Conservation (phyloP, 768 basidiomycete species). For the Hebeloma cylindrosporum region DNA sequence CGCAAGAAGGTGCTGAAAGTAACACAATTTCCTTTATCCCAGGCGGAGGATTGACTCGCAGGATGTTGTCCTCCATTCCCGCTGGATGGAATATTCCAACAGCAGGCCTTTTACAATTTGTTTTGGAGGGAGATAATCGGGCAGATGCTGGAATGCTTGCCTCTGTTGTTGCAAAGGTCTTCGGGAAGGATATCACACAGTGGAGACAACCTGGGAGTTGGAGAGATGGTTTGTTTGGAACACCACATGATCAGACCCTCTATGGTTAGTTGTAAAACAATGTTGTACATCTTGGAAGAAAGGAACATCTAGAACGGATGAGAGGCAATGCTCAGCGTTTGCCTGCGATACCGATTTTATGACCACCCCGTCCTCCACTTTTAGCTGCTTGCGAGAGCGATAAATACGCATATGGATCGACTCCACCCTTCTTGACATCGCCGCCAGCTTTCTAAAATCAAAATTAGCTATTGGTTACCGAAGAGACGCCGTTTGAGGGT, state of each 20-base stretch:
- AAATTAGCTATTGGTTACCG: conserved; percentile 5
- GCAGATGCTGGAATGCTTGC: conserved; percentile 68
- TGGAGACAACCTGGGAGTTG: conserved; percentile 73
- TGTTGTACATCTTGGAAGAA: conserved; percentile 5
- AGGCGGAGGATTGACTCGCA: conserved; percentile 70
- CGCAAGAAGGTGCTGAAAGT: conserved; percentile 22
- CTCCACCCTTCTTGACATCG: conserved; percentile 82
- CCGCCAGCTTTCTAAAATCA: conserved; percentile 83
- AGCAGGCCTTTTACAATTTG: conserved; percentile 68
- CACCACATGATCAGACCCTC: conserved; percentile 69
- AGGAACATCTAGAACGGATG: background rate
- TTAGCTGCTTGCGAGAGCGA: conserved; percentile 82
- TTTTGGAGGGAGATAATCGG: conserved; percentile 81
- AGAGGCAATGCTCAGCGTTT: conserved; percentile 44
- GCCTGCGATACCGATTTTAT: conserved; percentile 57
- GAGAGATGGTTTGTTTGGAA: conserved; percentile 67
- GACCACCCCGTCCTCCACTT: conserved; percentile 43
- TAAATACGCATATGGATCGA: conserved; percentile 94
- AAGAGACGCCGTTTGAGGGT: conserved; percentile 23
- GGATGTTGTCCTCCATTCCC: conserved; percentile 61
- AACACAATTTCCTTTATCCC: conserved; percentile 68
- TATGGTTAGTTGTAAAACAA: conserved; percentile 50
- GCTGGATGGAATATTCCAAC: conserved; percentile 50
- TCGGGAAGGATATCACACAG: conserved; percentile 38
- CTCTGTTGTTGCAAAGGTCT: conserved; percentile 46